Evolutionary conservation across 2,329 filamentous ascomycete species (phyloP).

Genomic region (Exophiala bonariae): DNA sequence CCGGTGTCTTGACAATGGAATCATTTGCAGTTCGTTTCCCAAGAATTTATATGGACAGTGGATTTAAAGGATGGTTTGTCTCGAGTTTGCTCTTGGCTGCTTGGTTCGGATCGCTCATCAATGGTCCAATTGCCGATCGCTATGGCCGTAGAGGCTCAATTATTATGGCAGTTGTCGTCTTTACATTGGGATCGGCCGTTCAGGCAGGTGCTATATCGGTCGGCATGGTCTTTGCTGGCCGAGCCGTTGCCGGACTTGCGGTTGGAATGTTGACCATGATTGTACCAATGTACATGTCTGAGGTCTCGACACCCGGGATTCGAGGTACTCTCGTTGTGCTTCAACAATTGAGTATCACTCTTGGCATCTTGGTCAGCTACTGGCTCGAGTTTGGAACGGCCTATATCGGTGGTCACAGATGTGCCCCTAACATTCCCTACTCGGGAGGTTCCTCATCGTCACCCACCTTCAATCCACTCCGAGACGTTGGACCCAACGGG

Average conservation of each 20-base stretch:
- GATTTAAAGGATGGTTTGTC: constrained; percentile 53
- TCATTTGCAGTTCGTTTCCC: constrained; percentile 44
- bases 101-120: constrained; percentile 36
- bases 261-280: constrained; percentile 41
- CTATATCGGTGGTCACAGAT: constrained; percentile 8
- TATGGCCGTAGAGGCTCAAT: constrained; percentile 55
- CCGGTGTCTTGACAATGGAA: constrained; percentile 49
- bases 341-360: constrained; percentile 44
- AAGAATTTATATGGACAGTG: constrained; percentile 32
- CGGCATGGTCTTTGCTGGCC: constrained; percentile 49
- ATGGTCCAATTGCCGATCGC: constrained; percentile 53
- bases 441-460: background rate
- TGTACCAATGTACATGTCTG: constrained; percentile 19
- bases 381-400: constrained; percentile 42
- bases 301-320: constrained; percentile 39
- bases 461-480: background rate
- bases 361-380: constrained; percentile 44
- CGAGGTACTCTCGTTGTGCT: constrained; percentile 41
- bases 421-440: background rate
- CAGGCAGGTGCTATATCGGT: constrained; percentile 54
- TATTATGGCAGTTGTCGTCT: constrained; percentile 51
- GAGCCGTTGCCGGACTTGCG: constrained; percentile 38
- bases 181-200: constrained; percentile 51
- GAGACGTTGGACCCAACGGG: background rate
- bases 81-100: constrained; percentile 48